A percentile compares a stretch with the other conserved stretches of the same genome.
These are phyloP conservation scores for Colletotrichum tamarilloi DNA, from an alignment of 2,329 filamentous ascomycete species.

Conservation along the genomic window DNA sequence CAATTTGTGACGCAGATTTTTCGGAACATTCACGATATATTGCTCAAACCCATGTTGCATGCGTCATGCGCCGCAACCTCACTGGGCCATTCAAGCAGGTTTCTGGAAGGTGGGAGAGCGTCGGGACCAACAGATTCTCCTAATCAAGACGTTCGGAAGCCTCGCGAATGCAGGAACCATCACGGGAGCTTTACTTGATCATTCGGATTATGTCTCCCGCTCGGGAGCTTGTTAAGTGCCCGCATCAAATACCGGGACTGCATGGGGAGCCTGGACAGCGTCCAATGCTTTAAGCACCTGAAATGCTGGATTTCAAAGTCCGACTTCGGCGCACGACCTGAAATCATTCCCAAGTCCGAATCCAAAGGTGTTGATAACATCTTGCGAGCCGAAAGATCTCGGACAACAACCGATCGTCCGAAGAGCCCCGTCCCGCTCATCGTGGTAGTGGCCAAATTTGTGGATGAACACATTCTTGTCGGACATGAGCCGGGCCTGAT, in stretches of 20 bases:
- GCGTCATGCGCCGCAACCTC: neutral
- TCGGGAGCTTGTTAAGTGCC: conserved; percentile 1
- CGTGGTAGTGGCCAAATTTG: neutral
- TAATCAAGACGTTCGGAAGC: neutral
- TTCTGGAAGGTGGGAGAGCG: conserved; percentile 20
- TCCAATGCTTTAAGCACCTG: neutral
- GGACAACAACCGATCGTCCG: conserved; percentile 17
- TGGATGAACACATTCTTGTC: neutral
- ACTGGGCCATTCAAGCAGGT: neutral
- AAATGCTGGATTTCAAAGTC: neutral
- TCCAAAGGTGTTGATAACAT: neutral
- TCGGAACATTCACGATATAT: neutral
- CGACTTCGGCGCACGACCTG: neutral
- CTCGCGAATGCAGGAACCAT: neutral
- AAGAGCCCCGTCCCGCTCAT: neutral
- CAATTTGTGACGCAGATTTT: neutral
- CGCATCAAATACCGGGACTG: neutral
- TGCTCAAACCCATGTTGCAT: neutral
- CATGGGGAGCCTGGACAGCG: neutral
- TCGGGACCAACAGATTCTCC: neutral
- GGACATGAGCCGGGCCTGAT: neutral
- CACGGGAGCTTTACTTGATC: neutral
- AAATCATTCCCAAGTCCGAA: conserved; percentile 1
- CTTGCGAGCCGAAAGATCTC: conserved; percentile 13
- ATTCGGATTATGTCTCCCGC: neutral